These are phyloP conservation scores for Trichophyton mentagrophytes DNA, from an alignment of 2,329 filamentous ascomycete species.

Conservation along the genomic window DNA sequence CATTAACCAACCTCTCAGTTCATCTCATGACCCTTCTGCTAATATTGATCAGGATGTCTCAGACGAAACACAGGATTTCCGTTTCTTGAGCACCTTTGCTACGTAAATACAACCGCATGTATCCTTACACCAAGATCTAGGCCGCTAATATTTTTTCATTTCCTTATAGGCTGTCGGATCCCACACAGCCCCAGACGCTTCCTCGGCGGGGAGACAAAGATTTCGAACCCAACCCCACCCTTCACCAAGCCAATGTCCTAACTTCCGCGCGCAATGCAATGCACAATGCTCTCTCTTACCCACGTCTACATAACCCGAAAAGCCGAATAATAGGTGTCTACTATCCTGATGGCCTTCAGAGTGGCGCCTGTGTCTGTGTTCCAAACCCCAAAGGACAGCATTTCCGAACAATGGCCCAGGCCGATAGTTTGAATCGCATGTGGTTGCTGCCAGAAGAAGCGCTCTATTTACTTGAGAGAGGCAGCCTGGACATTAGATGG, in stretches of 20 bases:
- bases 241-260: constrained; percentile 63
- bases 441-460: constrained; percentile 91
- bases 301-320: constrained; percentile 58
- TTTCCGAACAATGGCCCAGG: constrained; percentile 63
- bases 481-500: constrained; percentile 79
- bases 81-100: constrained; percentile 51
- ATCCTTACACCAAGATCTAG: background rate
- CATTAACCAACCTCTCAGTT: constrained; percentile 18
- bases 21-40: constrained; percentile 21
- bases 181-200: constrained; percentile 36
- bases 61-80: constrained; percentile 79
- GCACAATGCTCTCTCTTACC: constrained; percentile 71
- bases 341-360: constrained; percentile 47
- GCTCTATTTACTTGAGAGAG: constrained; percentile 76
- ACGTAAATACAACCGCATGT: constrained; percentile 26
- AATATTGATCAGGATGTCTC: constrained; percentile 50
- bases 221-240: constrained; percentile 85
- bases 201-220: constrained; percentile 94
- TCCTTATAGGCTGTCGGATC: constrained; percentile 21
- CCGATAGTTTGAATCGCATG: constrained; percentile 50
- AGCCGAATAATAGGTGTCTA: constrained; percentile 59
- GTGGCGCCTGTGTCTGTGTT: constrained; percentile 46
- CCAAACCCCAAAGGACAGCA: constrained; percentile 60
- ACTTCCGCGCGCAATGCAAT: constrained; percentile 74
- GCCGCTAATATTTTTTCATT: background rate